Percentiles rank a stretch among this genome's conserved stretches.
Conservation (phyloP, 75 land plant species). For the Isoetes taiwanensis region DNA sequence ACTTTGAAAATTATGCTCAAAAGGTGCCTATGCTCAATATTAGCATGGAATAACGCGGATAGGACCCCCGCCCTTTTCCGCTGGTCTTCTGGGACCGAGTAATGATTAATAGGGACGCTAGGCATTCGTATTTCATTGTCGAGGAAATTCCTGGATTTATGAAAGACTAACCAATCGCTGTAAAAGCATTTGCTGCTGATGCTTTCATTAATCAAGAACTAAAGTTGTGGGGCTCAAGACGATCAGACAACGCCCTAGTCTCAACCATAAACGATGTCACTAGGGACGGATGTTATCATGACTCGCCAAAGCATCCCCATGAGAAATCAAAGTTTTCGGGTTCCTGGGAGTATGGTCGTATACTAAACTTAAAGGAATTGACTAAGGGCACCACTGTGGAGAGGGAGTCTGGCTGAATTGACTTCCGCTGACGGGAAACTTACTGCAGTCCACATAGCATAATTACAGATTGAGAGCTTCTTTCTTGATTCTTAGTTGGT, state of each 20-base stretch:
- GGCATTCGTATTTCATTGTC: constrained; percentile 9
- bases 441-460: neutral
- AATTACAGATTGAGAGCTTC: constrained; percentile 8
- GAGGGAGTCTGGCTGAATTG: neutral
- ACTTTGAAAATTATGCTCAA: constrained; percentile 8
- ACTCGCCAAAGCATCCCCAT: constrained; percentile 1
- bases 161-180: constrained; percentile 5
- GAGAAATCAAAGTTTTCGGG: constrained; percentile 6
- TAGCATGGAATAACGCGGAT: constrained; percentile 9
- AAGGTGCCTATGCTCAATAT: constrained; percentile 2
- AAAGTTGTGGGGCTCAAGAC: constrained; percentile 7
- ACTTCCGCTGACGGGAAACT: neutral
- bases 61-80: neutral
- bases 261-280: constrained; percentile 9
- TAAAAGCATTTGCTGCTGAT: constrained; percentile 4
- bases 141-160: constrained; percentile 8
- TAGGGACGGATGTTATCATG: constrained; percentile 10
- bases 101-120: constrained; percentile 6
- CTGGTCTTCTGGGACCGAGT: constrained; percentile 6
- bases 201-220: constrained; percentile 7
- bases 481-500: constrained; percentile 8
- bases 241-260: constrained; percentile 7
- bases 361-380: constrained; percentile 5
- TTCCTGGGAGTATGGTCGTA: constrained; percentile 9
- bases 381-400: constrained; percentile 6